Percentiles rank a stretch among this genome's conserved stretches.
Evolutionary conservation across 1,139 yeast genomes (phyloP).

Genomic region (Candida sojae): DNA sequence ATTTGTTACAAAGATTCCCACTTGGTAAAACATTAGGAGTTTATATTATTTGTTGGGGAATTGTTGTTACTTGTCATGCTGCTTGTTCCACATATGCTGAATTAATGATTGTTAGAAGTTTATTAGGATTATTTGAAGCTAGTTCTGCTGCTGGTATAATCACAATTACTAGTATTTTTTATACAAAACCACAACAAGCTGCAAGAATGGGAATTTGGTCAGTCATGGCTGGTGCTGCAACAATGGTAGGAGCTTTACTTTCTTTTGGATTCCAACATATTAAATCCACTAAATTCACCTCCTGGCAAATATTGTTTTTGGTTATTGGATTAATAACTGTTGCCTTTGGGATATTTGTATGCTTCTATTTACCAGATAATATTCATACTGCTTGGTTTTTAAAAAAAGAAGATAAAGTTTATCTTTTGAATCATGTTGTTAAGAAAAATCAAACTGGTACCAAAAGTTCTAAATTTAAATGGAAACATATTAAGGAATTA

Average conservation of each 20-base stretch:
- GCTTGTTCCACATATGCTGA: constrained; percentile 40
- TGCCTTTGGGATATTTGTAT: constrained; percentile 29
- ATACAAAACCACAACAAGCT: constrained; percentile 38
- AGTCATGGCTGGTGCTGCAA: constrained; percentile 40
- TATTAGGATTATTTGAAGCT: constrained; percentile 44
- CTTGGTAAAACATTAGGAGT: constrained; percentile 39
- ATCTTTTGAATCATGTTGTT: constrained; percentile 31
- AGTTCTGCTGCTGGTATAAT: constrained; percentile 48
- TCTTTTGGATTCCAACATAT: constrained; percentile 46
- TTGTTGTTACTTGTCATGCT: constrained; percentile 34
- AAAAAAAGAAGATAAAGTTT: constrained; percentile 26
- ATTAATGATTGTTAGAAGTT: constrained; percentile 41
- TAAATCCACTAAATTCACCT: constrained; percentile 22
- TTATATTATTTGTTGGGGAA: constrained; percentile 44
- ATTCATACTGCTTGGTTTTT: constrained; percentile 34
- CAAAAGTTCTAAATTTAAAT: constrained; percentile 27
- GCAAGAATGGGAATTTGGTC: constrained; percentile 40
- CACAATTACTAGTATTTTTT: constrained; percentile 45
- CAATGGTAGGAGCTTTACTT: constrained; percentile 41
- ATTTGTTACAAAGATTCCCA: constrained; percentile 39
- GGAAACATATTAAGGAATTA: constrained; percentile 30
- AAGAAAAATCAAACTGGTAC: constrained; percentile 35
- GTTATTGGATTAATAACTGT: constrained; percentile 39
- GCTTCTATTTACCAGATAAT: constrained; percentile 32
- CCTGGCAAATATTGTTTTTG: constrained; percentile 44